phyloP scores from a whole-genome alignment of 805 yeast species.

The Candida rishiriensis region DNA sequence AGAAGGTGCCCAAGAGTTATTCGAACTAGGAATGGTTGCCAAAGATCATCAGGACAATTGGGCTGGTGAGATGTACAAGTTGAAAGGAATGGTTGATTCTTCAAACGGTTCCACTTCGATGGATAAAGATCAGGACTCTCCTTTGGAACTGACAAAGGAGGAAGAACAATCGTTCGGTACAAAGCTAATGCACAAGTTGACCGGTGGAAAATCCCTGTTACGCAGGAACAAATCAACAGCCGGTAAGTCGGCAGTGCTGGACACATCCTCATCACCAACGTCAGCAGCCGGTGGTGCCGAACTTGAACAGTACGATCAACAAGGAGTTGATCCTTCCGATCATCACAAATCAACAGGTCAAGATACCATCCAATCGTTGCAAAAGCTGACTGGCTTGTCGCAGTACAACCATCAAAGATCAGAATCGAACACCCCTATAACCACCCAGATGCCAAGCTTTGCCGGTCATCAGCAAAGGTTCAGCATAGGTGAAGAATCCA shows the following conservation, averaged over 20 bases:
- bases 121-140: constrained; percentile 21
- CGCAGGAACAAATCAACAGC: constrained; percentile 18
- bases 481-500: no score
- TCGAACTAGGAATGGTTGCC: constrained; percentile 79
- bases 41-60: constrained; percentile 72
- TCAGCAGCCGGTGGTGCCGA: not conserved
- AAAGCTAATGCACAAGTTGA: constrained; percentile 38
- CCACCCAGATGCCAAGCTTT: not conserved
- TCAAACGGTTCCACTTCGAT: constrained; percentile 18
- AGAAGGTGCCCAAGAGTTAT: constrained; percentile 44
- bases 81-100: constrained; percentile 34
- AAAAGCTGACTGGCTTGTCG: not conserved
- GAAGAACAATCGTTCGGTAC: constrained; percentile 35
- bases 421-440: constrained; percentile 19
- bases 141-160: constrained; percentile 30
- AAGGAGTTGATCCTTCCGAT: not conserved
- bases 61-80: constrained; percentile 60
- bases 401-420: constrained; percentile 11
- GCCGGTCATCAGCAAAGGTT: no score
- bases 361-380: constrained; percentile 1
- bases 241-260: not conserved
- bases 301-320: constrained; percentile 1
- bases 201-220: constrained; percentile 38
- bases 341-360: not conserved
- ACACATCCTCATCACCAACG: not conserved